Percentiles rank a stretch among this genome's conserved stretches.
Conservation (phyloP, 2,329 filamentous ascomycete genomes). For the Penicillium sp. region DNA sequence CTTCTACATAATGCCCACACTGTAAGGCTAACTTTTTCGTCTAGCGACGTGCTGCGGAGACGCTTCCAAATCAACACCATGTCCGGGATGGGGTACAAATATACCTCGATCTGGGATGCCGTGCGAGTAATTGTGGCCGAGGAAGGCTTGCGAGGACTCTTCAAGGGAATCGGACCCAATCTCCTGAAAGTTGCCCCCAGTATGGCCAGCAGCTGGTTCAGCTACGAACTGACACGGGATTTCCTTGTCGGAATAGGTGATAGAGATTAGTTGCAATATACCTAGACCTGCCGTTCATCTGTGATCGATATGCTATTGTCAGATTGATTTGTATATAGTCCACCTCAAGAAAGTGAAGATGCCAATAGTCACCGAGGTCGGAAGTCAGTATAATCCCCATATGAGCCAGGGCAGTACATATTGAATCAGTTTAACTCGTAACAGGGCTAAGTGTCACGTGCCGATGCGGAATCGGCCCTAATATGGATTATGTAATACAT, state of each 20-base stretch:
- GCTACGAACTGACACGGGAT: slow-evolving; percentile 90
- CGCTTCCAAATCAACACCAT: slow-evolving; percentile 99
- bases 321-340: neutral
- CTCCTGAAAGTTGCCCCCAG: slow-evolving; percentile 94
- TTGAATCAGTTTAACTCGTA: too few species aligned
- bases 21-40: slow-evolving; percentile 6
- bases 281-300: slow-evolving; percentile 7
- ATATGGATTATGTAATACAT: neutral
- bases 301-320: neutral
- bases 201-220: slow-evolving; percentile 98
- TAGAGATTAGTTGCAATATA: slow-evolving; percentile 22
- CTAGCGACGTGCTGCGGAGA: slow-evolving; percentile 80
- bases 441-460: too few species aligned
- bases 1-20: neutral
- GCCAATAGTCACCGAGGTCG: neutral
- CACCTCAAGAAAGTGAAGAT: neutral
- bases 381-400: too few species aligned
- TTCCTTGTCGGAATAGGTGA: slow-evolving; percentile 60
- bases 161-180: slow-evolving; percentile 95
- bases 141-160: slow-evolving; percentile 79
- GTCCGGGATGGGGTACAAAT: slow-evolving; percentile 96
- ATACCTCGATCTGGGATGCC: slow-evolving; percentile 80
- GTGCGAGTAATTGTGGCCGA: slow-evolving; percentile 73
- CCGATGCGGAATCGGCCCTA: neutral
- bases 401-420: too few species aligned